Percentiles rank a stretch among this genome's conserved stretches.
These are phyloP conservation scores for Gastrodia elata DNA, from an alignment of 106 monocot species.

Conservation along the genomic window DNA sequence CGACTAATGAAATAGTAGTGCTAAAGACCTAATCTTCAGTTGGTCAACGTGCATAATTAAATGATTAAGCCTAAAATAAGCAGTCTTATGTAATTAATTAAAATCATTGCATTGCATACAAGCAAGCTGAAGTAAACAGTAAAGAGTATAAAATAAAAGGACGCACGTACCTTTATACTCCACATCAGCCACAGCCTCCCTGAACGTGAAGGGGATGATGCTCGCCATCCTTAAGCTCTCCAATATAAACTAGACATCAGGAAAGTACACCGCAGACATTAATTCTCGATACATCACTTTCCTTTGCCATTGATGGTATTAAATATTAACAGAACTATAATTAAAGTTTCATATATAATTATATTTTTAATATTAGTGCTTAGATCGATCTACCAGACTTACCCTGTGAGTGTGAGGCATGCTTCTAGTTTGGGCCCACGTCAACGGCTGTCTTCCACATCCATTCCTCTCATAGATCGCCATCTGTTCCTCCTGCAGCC, in stretches of 20 bases:
- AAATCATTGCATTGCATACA: too few species aligned
- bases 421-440: constrained; percentile 68
- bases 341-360: too few species aligned
- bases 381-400: constrained; percentile 8
- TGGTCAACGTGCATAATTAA: too few species aligned
- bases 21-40: too few species aligned
- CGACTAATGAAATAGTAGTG: too few species aligned
- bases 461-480: constrained; percentile 35
- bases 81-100: too few species aligned
- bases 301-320: not conserved
- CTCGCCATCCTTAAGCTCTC: constrained; percentile 95
- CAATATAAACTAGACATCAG: constrained; percentile 45
- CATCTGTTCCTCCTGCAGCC: constrained; percentile 61
- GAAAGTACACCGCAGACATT: too few species aligned
- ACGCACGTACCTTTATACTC: constrained; percentile 96
- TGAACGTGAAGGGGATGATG: constrained; percentile 84
- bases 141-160: too few species aligned
- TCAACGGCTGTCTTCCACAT: constrained; percentile 37
- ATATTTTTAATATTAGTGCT: too few species aligned
- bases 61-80: too few species aligned
- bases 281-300: not conserved
- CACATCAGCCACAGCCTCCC: constrained; percentile 83
- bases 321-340: not conserved
- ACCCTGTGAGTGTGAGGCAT: constrained; percentile 75
- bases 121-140: too few species aligned